Evolutionary conservation across 345 rosid species (phyloP).

Genomic region (Lenwebbia sp.): DNA sequence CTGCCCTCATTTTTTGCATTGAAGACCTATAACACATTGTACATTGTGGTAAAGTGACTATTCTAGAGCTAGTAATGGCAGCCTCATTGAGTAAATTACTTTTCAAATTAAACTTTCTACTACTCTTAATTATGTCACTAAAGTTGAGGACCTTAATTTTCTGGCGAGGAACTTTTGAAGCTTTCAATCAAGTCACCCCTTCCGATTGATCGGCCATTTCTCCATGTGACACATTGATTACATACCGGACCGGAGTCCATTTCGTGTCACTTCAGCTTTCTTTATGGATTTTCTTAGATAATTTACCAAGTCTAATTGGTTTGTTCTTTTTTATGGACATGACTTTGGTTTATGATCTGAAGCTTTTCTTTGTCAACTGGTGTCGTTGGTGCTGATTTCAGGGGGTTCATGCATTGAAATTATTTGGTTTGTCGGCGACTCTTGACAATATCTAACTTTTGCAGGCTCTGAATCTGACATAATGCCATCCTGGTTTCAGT

Average conservation of each 20-base stretch:
- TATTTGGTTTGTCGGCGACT: background rate
- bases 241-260: background rate
- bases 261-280: background rate
- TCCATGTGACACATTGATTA: background rate
- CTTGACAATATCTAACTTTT: slow-evolving; percentile 1
- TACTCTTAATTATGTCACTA: background rate
- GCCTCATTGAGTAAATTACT: background rate
- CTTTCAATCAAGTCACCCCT: background rate
- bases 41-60: background rate
- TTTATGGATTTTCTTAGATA: background rate
- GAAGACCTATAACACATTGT: background rate
- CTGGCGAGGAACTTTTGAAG: background rate
- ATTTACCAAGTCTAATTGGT: background rate
- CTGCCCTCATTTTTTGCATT: background rate
- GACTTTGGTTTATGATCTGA: background rate
- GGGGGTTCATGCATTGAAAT: background rate
- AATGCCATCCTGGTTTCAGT: slow-evolving; percentile 79
- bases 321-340: background rate
- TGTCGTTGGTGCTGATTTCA: background rate
- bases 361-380: background rate
- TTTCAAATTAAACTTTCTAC: background rate
- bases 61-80: background rate
- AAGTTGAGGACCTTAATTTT: background rate
- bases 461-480: slow-evolving; percentile 71
- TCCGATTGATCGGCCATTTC: background rate